Evolutionary conservation across 2,329 filamentous ascomycete species (phyloP), one percentile per base, ranked within the genome.

Genomic region (Diaporthe citrichinensis): DNA sequence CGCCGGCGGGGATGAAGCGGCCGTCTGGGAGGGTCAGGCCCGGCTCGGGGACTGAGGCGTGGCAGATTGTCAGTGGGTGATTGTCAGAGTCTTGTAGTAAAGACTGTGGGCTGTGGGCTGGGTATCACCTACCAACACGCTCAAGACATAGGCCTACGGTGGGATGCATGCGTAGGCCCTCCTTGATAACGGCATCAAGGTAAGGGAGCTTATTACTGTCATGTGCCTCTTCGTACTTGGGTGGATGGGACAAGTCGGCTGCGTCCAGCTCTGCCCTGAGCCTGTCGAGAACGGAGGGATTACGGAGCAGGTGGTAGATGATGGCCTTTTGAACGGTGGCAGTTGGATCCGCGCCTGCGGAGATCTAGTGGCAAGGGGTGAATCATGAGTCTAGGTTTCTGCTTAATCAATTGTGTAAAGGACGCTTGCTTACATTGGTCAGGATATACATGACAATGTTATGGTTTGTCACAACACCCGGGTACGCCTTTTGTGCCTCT

Each of bases 121-220:
- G 17, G 20, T 49, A 9, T 49, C 17, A 49, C 44, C 17, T 49
- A 49, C 44, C 44, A 20, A 46, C 44, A 3, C 80, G 75, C 73
- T 81, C 80, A 20, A 80, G 73, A 3, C 74, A 65, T 59, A 80
- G 73, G 20, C 71, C 73, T 0, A 84, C 82, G 1, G 83, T 84
- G 12, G 84, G 85, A n/a, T 84, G 84, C 6, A 88, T 69, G 5
- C 87, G 84, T 9, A 88, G 75, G 0, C 82, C 78, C 76, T 87
- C 85, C 46, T 80, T 78, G 17, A 86, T 81, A 15, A 84, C 76
- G 1, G 84, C 85, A 6, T 82, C 81, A 17, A 88, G 80, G 72
- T 84, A 86, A 1, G 82, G 81, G 20, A 86, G 78, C 12, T 23
- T 41, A 6, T 59, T 73, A 14, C 46, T 68, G 5, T 58, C 61